phyloP scores from a whole-genome alignment of 2,329 filamentous ascomycete species.

The Niveomyces coronatus region DNA sequence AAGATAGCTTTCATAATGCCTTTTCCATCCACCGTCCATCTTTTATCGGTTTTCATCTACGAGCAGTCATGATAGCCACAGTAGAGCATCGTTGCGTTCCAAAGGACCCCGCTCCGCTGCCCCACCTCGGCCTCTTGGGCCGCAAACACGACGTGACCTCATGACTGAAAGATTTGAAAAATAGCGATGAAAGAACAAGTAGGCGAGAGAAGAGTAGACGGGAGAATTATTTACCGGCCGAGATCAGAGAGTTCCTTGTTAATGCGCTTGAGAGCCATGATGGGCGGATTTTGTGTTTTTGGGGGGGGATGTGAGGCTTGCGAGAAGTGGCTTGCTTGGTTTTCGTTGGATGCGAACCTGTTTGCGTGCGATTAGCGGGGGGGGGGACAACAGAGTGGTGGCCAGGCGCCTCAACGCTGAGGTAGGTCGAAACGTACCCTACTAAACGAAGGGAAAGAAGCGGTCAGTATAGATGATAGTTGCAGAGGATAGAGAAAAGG shows the following conservation, averaged over 20 bases:
- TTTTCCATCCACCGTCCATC: background rate
- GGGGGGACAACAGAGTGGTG: background rate
- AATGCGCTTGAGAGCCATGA: conserved; percentile 86
- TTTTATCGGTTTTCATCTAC: background rate
- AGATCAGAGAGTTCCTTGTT: conserved; percentile 90
- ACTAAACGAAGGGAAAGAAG: too few relatives aligned
- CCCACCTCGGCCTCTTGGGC: conserved; percentile 27
- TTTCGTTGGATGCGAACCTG: conserved; percentile 6
- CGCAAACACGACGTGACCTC: conserved; percentile 15
- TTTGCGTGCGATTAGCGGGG: conserved; percentile 6
- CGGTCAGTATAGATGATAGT: too few relatives aligned
- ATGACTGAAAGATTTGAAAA: too few relatives aligned
- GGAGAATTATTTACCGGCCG: conserved; percentile 58
- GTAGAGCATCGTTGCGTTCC: conserved; percentile 9
- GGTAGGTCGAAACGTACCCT: conserved; percentile 1
- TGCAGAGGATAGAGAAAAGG: too few relatives aligned
- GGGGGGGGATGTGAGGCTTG: conserved; percentile 2
- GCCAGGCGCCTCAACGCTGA: too few relatives aligned
- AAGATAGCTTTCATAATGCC: conserved; percentile 6
- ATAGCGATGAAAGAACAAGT: conserved; percentile 12
- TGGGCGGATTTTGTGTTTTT: conserved; percentile 20
- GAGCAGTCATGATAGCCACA: background rate
- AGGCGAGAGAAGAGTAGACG: conserved; percentile 10
- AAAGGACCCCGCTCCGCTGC: conserved; percentile 26
- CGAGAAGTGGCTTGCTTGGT: conserved; percentile 2